Base-by-base conservation (phyloP, 169 alveolate genomes). In the Fabrea salina region DNA sequence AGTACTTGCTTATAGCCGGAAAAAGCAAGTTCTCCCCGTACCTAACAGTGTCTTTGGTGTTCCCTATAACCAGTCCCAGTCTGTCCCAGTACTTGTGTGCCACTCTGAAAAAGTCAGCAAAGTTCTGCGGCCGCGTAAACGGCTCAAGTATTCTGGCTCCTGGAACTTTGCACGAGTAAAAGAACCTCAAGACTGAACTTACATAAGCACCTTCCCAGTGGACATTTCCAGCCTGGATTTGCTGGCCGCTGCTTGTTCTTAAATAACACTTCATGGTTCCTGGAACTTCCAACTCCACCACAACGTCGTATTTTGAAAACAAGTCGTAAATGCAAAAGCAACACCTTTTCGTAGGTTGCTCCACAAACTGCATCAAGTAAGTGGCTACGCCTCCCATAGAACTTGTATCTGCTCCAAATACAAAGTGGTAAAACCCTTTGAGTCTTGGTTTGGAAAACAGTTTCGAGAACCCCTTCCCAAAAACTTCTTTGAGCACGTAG, bases 341-440 rank as follows among this genome's bases (percentile, higher is more conserved):
- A 7, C 77, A 66, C 30, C 71, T 77, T 39, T 22, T 35, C 41
- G 13, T 32, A 33, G 40, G 8, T 54, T 27, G 27, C 35, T 85
- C 54, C 16, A 77, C 58, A 35, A 85, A 67, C 13, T 64, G 49
- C 30, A 68, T 75, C 25, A 85, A 72, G 51, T 85, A 85, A 8
- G 84, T 86, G 22, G 88, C 89, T 0, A 85, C 74, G 8, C 80
- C 49, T 22, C 86, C 86, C 2, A 81, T 54, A 19, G 89, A 82
- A 2, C 89, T 82, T n/a, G 85, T 39, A 68, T 85, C 86, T 2
- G 70, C 88, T 47, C 91, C 91, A 57, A 77, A 82, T n/a, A 85
- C 84, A 64, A 76, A 77, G 54, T 85, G 91, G 35, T 66, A 82
- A 59, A 30, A 85, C 16, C 80, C 85, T 35, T 80, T 50, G 13